Percentiles rank a stretch among this genome's conserved stretches.
Conservation (phyloP, 495 filamentous ascomycete genomes). For the Entonaema liquescens region DNA sequence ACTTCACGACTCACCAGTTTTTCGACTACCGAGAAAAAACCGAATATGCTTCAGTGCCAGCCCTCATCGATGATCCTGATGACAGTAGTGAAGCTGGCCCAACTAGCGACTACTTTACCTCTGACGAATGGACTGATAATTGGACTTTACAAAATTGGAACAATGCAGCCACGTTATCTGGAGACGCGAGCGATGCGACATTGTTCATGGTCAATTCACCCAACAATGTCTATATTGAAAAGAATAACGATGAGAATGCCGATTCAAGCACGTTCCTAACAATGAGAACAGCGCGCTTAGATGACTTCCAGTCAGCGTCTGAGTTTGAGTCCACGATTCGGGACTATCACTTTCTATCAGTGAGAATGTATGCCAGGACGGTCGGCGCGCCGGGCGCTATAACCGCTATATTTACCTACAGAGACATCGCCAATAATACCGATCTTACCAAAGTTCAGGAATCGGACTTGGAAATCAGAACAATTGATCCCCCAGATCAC, state of each 20-base stretch:
- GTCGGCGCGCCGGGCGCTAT: constrained; percentile 66
- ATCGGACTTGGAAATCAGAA: constrained; percentile 80
- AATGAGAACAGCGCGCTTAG: constrained; percentile 66
- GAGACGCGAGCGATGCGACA: constrained; percentile 49
- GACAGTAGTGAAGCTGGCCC: constrained; percentile 45
- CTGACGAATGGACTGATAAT: constrained; percentile 53
- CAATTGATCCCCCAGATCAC: constrained; percentile 60
- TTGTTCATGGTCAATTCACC: constrained; percentile 68
- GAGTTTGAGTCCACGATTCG: constrained; percentile 68
- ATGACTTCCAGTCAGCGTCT: constrained; percentile 66
- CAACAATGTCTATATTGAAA: constrained; percentile 70
- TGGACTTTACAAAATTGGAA: constrained; percentile 71
- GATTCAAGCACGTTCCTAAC: constrained; percentile 64
- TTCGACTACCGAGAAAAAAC: constrained; percentile 70
- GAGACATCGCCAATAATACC: constrained; percentile 42
- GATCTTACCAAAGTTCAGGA: constrained; percentile 63
- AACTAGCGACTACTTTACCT: constrained; percentile 54
- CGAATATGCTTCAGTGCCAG: constrained; percentile 50
- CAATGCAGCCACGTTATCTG: constrained; percentile 46
- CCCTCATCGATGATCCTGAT: constrained; percentile 43
- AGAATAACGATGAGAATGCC: constrained; percentile 47
- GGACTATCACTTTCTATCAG: constrained; percentile 66
- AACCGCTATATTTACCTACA: constrained; percentile 76
- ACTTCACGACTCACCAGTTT: constrained; percentile 71
- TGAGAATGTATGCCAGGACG: constrained; percentile 68